Base-by-base conservation (phyloP, 768 basidiomycete genomes). In the Hericium coralloides region DNA sequence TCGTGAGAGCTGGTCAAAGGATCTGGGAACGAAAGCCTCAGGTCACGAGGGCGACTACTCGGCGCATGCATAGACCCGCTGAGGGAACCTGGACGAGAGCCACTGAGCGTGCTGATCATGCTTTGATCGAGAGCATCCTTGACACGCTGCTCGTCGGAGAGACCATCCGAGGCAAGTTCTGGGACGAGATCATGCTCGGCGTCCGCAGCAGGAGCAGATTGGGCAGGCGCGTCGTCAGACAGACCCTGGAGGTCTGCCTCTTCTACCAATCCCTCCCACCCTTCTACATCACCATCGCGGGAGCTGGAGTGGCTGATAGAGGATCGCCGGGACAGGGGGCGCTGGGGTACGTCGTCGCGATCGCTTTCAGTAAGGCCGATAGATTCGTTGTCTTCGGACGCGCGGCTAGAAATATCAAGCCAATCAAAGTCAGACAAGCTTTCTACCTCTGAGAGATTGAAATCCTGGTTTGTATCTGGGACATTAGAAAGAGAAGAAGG, bases 1-100 rank as follows among this genome's bases (percentile, higher is more conserved):
- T 82, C 78, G 59, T 75, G 77, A 55, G 85, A 85, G 67, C 84
- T 86, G 55, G 82, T 83, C 66, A 91, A 77, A 58, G 89, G 89
- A 71, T 92, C 89, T 39, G 89, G 89, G 72, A 92, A 92, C 37
- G 89, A 90, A 57, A 91, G 70, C 63, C 85, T 81, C 59, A 91
- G 78, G 72, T 89, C 87, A 69, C 84, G 84, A 52, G 83, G 71
- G 58, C 84, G 84, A 55, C 78, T 69, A 58, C 82, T 79, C 52
- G 80, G 76, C 20, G 73, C 69, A 56, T 72, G 71, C 55, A 67
- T 31, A 41, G 70, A 71, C 48, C 68, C 68, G 60, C 79, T 76
- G 55, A 81, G 67, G 38, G 80, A 81, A 65, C 81, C 82, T 17
- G 86, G 80, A 62, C 87, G 83, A 56, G 88, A 89, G 51, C 82